Evolutionary conservation across 1,284 basidiomycete species (phyloP).

Genomic region (Ceratorhiza oryzae-sativae): DNA sequence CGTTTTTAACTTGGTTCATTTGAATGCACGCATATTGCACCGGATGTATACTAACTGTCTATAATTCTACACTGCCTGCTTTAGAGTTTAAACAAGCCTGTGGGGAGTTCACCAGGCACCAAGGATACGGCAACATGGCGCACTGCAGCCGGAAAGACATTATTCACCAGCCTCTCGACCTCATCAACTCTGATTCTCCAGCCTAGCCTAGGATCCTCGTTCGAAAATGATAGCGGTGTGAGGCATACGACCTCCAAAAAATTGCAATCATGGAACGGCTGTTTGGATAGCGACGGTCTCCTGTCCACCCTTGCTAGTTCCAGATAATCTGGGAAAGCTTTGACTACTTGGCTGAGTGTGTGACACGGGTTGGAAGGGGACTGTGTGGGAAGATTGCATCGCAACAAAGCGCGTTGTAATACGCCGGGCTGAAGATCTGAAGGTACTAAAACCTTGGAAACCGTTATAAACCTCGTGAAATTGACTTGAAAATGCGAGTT

Average conservation of each 20-base stretch:
- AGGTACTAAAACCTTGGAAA: constrained; percentile 31
- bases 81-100: not conserved
- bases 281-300: constrained; percentile 35
- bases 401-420: constrained; percentile 33
- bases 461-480: constrained; percentile 41
- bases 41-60: constrained; percentile 6
- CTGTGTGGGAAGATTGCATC: constrained; percentile 24
- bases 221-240: not conserved
- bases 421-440: not conserved
- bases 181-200: constrained; percentile 9
- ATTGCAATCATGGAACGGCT: constrained; percentile 39
- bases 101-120: constrained; percentile 35
- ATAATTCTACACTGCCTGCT: constrained; percentile 23
- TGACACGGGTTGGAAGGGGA: not conserved
- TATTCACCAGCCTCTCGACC: not conserved
- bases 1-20: not conserved
- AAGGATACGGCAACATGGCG: constrained; percentile 24
- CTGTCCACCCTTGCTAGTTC: constrained; percentile 35
- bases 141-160: not conserved
- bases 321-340: constrained; percentile 2
- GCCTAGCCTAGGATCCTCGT: not conserved
- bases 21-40: constrained; percentile 12
- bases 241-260: constrained; percentile 31
- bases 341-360: constrained; percentile 3
- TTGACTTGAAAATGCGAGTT: constrained; percentile 34